Conservation (phyloP, 306 rosid species). For the Acacia confusa region DNA sequence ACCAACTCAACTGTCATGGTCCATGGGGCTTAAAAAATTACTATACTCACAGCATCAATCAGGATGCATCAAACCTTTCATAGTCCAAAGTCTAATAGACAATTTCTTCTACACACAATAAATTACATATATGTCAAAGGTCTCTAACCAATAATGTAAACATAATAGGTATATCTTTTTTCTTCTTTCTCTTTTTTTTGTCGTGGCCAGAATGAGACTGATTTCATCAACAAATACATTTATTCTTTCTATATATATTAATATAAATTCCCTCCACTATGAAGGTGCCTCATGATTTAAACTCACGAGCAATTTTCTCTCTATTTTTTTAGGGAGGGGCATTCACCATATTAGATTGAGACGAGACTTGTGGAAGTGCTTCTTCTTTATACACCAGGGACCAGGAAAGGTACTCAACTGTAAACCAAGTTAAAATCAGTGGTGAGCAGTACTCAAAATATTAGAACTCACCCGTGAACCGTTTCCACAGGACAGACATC, state of each 20-base stretch:
- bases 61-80: not conserved
- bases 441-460: not conserved
- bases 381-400: conserved; percentile 76
- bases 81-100: not conserved
- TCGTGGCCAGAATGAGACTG: not conserved
- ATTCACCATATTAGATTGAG: conserved; percentile 62
- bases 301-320: not conserved
- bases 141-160: conserved; percentile 10
- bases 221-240: conserved; percentile 4
- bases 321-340: not conserved
- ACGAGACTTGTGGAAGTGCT: conserved; percentile 64
- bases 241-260: not conserved
- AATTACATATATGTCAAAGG: conserved; percentile 3
- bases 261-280: conserved; percentile 2
- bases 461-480: conserved; percentile 8
- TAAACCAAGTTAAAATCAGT: conserved; percentile 20
- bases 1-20: not conserved
- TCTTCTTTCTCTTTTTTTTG: no score
- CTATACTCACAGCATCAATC: not conserved
- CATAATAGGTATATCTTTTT: not conserved
- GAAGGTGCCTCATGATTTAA: not conserved
- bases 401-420: conserved; percentile 90
- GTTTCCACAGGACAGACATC: not conserved
- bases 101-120: conserved; percentile 1
- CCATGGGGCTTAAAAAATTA: not conserved